Percentiles rank a stretch among this genome's conserved stretches.
phyloP scores from a whole-genome alignment of 2,329 filamentous ascomycete species.

The Fusarium torreyae region DNA sequence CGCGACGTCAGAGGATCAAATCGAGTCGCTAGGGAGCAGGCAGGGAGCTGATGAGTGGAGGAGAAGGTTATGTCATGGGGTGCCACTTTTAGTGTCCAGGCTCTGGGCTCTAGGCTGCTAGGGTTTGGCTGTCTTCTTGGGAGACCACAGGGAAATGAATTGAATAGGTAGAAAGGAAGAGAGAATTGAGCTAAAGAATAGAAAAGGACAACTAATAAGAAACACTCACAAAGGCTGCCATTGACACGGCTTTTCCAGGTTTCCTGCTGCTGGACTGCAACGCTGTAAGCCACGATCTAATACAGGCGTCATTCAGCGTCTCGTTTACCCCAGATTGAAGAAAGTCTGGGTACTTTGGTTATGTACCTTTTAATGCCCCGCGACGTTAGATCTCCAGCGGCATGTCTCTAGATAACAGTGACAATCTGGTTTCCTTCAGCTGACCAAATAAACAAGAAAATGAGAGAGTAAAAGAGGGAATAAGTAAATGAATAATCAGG shows the following conservation, averaged over 20 bases:
- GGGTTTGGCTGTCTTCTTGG: background rate
- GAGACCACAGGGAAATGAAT: background rate
- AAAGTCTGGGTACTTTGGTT: conserved; percentile 7
- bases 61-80: conserved; percentile 47
- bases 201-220: background rate
- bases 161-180: background rate
- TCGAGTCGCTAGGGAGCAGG: conserved; percentile 32
- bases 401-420: conserved; percentile 19
- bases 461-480: background rate
- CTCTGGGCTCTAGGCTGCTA: conserved; percentile 3
- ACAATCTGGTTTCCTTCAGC: background rate
- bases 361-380: conserved; percentile 32
- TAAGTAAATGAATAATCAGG: background rate
- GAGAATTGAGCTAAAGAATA: background rate
- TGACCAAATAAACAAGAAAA: conserved; percentile 6
- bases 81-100: conserved; percentile 36
- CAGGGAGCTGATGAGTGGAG: conserved; percentile 27
- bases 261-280: conserved; percentile 41
- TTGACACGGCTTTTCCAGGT: conserved; percentile 46
- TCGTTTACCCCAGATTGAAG: conserved; percentile 38
- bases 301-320: conserved; percentile 52
- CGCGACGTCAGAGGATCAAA: conserved; percentile 45
- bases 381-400: conserved; percentile 38
- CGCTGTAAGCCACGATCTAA: conserved; percentile 42
- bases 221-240: conserved; percentile 56